Evolutionary conservation across 176 grass and related monocot species (phyloP).

Genomic region (Pontederia paniculata): DNA sequence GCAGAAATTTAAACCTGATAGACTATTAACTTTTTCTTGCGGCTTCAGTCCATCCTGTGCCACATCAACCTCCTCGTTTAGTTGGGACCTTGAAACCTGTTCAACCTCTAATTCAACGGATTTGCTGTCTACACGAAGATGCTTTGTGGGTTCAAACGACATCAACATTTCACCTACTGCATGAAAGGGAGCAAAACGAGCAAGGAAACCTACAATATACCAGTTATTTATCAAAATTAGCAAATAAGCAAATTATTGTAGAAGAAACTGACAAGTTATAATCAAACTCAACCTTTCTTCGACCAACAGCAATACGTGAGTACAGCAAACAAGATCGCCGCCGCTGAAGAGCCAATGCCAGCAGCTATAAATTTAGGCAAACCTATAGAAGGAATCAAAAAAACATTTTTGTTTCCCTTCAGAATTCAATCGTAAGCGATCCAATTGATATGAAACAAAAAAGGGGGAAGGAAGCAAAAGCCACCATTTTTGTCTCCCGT

Average conservation of each 20-base stretch:
- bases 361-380: conserved; percentile 30
- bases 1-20: conserved; percentile 7
- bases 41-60: conserved; percentile 18
- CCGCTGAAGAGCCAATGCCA: conserved; percentile 39
- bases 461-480: neutral
- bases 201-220: conserved; percentile 46
- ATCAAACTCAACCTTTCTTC: conserved; percentile 28
- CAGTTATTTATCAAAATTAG: neutral
- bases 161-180: conserved; percentile 53
- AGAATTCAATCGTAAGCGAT: neutral
- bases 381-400: conserved; percentile 11
- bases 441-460: neutral
- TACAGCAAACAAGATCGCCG: conserved; percentile 38
- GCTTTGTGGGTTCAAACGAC: conserved; percentile 6
- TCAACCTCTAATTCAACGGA: conserved; percentile 15
- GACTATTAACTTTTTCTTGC: conserved; percentile 1
- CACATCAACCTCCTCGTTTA: conserved; percentile 23
- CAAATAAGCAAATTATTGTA: neutral
- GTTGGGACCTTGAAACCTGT: conserved; percentile 18
- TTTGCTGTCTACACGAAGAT: conserved; percentile 24
- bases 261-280: neutral
- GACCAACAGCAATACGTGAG: conserved; percentile 43
- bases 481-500: conserved; percentile 17
- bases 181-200: conserved; percentile 35
- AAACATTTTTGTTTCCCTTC: neutral